phyloP scores from a whole-genome alignment of 2,329 filamentous ascomycete species.

The Fusarium floridanum region DNA sequence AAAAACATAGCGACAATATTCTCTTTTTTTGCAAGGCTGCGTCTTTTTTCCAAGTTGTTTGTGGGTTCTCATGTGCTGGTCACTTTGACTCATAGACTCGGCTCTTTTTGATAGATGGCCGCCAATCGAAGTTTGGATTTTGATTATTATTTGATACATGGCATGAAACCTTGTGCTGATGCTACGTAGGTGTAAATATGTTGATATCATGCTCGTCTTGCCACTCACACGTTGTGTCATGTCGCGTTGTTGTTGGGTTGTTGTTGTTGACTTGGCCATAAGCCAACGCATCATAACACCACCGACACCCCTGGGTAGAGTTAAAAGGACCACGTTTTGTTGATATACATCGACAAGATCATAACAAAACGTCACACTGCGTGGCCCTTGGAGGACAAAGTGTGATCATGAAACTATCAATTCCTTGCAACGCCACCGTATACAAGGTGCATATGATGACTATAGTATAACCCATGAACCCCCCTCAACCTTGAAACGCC shows the following conservation, averaged over 20 bases:
- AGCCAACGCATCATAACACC: background rate
- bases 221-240: background rate
- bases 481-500: constrained; percentile 35
- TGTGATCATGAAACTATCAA: background rate
- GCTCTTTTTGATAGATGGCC: constrained; percentile 33
- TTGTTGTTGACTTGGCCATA: background rate
- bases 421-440: background rate
- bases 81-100: constrained; percentile 31
- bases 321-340: background rate
- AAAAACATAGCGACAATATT: constrained; percentile 15
- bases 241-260: background rate
- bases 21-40: constrained; percentile 2
- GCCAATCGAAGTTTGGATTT: constrained; percentile 13
- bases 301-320: background rate
- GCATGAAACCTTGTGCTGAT: background rate
- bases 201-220: background rate
- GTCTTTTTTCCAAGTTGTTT: constrained; percentile 7
- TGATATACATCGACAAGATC: background rate
- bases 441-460: background rate
- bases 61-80: constrained; percentile 36
- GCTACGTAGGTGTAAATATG: background rate
- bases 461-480: constrained; percentile 1
- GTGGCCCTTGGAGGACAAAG: no score
- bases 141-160: background rate
- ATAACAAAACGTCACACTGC: no score